A percentile compares a stretch with the other conserved stretches of the same genome.
These are phyloP conservation scores for Vitis rupestris DNA, from an alignment of 164 flowering plant species.

Conservation along the genomic window DNA sequence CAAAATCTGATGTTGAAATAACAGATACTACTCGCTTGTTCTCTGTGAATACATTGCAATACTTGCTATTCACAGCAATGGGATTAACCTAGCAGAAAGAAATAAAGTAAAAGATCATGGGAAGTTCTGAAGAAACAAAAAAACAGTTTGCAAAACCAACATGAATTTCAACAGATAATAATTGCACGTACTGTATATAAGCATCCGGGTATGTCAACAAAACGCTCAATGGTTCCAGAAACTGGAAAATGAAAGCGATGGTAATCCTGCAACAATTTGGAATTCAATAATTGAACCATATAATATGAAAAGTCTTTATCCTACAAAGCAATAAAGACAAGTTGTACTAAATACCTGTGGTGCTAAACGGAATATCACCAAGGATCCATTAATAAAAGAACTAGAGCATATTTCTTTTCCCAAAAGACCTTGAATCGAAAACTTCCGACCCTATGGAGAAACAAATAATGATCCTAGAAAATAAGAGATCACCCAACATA, in stretches of 20 bases:
- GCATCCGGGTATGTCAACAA: constrained; percentile 74
- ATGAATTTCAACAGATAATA: neutral
- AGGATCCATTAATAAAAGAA: constrained; percentile 60
- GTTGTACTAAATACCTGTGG: constrained; percentile 67
- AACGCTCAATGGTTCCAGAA: constrained; percentile 69
- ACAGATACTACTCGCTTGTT: constrained; percentile 83
- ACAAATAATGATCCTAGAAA: constrained; percentile 5
- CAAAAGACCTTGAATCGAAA: constrained; percentile 87
- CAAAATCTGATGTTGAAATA: constrained; percentile 75
- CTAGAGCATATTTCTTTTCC: constrained; percentile 53
- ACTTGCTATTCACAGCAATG: constrained; percentile 94
- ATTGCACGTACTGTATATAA: constrained; percentile 69
- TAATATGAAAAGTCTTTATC: neutral
- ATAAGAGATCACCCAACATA: constrained; percentile 1
- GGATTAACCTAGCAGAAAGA: constrained; percentile 72
- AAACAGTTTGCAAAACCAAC: neutral
- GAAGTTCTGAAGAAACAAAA: constrained; percentile 1
- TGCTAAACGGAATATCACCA: constrained; percentile 99
- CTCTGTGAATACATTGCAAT: constrained; percentile 95
- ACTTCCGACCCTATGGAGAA: constrained; percentile 68
- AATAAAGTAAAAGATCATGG: constrained; percentile 10
- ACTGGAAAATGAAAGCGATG: constrained; percentile 94
- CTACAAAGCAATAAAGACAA: neutral
- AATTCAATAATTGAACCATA: too few relatives aligned
- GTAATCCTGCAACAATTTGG: constrained; percentile 66